Percentiles rank a stretch among this genome's conserved stretches.
Conservation (phyloP, 768 basidiomycete species). For the Pisolithus albus region DNA sequence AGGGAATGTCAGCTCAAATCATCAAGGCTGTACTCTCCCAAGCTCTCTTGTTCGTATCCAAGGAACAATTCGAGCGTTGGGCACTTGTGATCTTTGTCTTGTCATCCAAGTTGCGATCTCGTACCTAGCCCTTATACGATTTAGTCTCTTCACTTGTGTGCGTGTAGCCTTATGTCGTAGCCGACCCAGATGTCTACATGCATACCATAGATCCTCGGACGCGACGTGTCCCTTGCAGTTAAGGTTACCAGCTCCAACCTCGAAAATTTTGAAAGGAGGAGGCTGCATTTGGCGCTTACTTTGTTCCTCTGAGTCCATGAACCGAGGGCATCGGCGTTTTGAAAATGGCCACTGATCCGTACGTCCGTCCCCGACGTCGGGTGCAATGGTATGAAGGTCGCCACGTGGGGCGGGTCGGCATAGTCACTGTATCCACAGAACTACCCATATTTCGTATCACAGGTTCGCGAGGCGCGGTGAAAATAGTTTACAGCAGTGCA, state of each 20-base stretch:
- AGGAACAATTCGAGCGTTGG: constrained; percentile 94
- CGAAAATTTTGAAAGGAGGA: not conserved
- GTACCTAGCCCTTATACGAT: constrained; percentile 6
- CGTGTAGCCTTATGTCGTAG: not conserved
- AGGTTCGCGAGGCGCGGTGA: not conserved
- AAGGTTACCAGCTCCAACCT: no score
- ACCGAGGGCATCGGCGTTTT: no score
- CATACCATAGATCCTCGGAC: no score
- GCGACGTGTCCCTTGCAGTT: no score
- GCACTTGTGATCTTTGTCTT: constrained; percentile 65
- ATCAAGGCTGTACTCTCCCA: constrained; percentile 93
- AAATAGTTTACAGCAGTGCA: not conserved
- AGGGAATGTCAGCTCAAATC: constrained; percentile 97
- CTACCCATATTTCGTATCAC: no score
- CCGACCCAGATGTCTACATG: no score
- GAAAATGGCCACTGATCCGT: no score
- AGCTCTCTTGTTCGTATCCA: constrained; percentile 92
- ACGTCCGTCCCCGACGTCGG: no score
- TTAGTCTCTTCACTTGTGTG: not conserved
- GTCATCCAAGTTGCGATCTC: constrained; percentile 28
- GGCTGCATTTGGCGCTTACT: not conserved
- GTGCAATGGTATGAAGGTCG: no score
- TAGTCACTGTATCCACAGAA: not conserved
- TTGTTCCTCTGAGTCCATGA: not conserved
- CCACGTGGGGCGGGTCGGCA: not conserved